A percentile compares a stretch with the other conserved stretches of the same genome.
Evolutionary conservation across 2,329 filamentous ascomycete genomes (phyloP).

Genomic region (Apiospora sp.): DNA sequence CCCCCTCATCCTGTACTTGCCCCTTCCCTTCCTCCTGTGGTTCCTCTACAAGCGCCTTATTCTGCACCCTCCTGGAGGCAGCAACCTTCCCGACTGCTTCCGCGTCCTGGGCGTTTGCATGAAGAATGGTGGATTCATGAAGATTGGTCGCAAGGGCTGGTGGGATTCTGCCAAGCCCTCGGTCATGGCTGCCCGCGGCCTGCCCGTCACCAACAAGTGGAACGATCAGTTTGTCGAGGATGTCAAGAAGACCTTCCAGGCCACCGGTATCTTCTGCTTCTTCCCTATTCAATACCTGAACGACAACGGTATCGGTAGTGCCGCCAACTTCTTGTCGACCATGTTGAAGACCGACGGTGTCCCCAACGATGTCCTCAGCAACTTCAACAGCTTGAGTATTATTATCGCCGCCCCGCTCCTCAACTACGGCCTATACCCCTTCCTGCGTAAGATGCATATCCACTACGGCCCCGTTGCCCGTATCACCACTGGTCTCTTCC

Average conservation of each 20-base stretch:
- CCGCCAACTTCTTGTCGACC: conserved; percentile 56
- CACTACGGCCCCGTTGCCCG: conserved; percentile 57
- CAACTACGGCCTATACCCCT: conserved; percentile 56
- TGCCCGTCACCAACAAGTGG: conserved; percentile 53
- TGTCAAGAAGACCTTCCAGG: conserved; percentile 65
- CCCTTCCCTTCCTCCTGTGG: conserved; percentile 51
- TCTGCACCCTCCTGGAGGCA: conserved; percentile 54
- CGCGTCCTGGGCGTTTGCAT: conserved; percentile 50
- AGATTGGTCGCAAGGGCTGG: conserved; percentile 55
- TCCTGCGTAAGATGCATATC: conserved; percentile 49
- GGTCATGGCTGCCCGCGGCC: conserved; percentile 53
- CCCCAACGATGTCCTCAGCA: conserved; percentile 58
- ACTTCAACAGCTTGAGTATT: conserved; percentile 59
- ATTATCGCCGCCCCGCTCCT: conserved; percentile 55
- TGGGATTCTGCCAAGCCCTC: conserved; percentile 69
- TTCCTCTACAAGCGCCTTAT: conserved; percentile 52
- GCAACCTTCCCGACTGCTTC: conserved; percentile 54
- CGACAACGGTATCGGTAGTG: conserved; percentile 58
- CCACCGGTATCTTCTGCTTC: conserved; percentile 67
- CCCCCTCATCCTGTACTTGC: conserved; percentile 53
- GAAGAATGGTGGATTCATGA: conserved; percentile 48
- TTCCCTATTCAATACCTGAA: conserved; percentile 55
- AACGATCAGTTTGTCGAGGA: conserved; percentile 75
- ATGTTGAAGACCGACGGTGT: conserved; percentile 57
- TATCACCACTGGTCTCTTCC: conserved; percentile 57